These are phyloP conservation scores for Nitzschia sp. DNA, from an alignment of 108 stramenopile species.

Conservation along the genomic window DNA sequence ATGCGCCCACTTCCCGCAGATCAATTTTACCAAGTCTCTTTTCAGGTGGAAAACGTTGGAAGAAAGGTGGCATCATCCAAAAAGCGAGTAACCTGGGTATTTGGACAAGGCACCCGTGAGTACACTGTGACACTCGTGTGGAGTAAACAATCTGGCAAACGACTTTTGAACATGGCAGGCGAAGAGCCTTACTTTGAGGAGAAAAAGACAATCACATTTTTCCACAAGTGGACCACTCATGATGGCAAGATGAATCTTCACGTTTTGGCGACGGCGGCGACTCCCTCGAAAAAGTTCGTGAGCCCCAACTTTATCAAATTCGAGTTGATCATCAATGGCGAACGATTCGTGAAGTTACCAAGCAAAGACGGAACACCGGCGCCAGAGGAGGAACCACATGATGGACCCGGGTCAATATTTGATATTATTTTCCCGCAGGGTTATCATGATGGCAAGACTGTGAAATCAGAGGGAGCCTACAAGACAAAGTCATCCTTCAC, in stretches of 20 bases:
- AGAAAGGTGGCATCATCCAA: background rate
- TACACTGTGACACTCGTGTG: conserved; percentile 7
- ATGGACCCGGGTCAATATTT: conserved; percentile 8
- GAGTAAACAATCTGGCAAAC: conserved; percentile 22
- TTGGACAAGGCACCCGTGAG: conserved; percentile 3
- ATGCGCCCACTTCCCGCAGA: background rate
- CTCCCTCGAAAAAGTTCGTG: conserved; percentile 12
- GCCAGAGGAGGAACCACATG: background rate
- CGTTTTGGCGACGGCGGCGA: conserved; percentile 6
- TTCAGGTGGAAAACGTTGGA: conserved; percentile 17
- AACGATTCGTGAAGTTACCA: conserved; percentile 5
- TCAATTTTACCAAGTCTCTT: conserved; percentile 18
- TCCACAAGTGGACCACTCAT: conserved; percentile 8
- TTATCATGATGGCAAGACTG: conserved; percentile 1
- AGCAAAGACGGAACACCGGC: conserved; percentile 10
- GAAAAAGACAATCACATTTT: conserved; percentile 16
- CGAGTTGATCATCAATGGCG: conserved; percentile 21
- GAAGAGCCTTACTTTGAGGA: background rate
- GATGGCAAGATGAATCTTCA: conserved; percentile 10
- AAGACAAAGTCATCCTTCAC: background rate
- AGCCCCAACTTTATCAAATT: conserved; percentile 16
- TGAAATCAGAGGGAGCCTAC: conserved; percentile 8
- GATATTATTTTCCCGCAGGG: conserved; percentile 22
- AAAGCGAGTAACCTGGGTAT: conserved; percentile 16
- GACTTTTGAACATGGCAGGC: background rate